These are phyloP conservation scores for Candida labiduridarum DNA, from an alignment of 1,139 yeast genomes.

Conservation along the genomic window DNA sequence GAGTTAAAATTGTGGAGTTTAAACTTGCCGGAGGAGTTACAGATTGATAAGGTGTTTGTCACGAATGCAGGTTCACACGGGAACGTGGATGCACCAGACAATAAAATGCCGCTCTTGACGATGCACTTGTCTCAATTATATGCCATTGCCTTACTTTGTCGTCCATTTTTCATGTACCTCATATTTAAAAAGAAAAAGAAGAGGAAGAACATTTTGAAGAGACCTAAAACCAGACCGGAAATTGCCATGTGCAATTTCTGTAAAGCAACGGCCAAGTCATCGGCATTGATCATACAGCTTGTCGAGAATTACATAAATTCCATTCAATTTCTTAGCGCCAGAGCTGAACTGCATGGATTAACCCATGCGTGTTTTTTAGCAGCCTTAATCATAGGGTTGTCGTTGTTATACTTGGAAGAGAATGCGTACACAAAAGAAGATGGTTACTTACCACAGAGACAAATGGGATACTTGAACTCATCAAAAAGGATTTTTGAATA, in stretches of 20 bases:
- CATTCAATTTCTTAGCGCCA: slow-evolving; percentile 11
- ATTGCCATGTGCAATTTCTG: slow-evolving; percentile 18
- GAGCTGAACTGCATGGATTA: slow-evolving; percentile 18
- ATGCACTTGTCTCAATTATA: slow-evolving; percentile 42
- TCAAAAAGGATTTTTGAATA: slow-evolving; percentile 15
- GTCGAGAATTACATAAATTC: slow-evolving; percentile 17
- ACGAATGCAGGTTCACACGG: not conserved
- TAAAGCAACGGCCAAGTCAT: slow-evolving; percentile 19
- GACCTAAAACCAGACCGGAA: slow-evolving; percentile 15
- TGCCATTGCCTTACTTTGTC: slow-evolving; percentile 40
- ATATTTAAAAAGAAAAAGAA: slow-evolving; percentile 10
- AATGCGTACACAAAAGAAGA: slow-evolving; percentile 13
- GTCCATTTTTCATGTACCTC: slow-evolving; percentile 45
- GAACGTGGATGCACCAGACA: slow-evolving; percentile 11
- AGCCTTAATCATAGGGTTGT: slow-evolving; percentile 15
- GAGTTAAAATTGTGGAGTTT: slow-evolving; percentile 39
- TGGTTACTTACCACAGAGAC: slow-evolving; percentile 10
- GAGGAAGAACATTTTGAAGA: slow-evolving; percentile 4
- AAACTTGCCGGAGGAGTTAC: slow-evolving; percentile 28
- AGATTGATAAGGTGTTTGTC: slow-evolving; percentile 25
- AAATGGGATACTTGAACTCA: slow-evolving; percentile 16
- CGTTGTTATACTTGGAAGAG: slow-evolving; percentile 15
- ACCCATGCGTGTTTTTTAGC: slow-evolving; percentile 19
- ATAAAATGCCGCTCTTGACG: slow-evolving; percentile 26
- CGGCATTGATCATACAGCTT: slow-evolving; percentile 19